Evolutionary conservation across 129 eudicot species (phyloP), one percentile per base, ranked within the genome.

Genomic region (Daucus carota): DNA sequence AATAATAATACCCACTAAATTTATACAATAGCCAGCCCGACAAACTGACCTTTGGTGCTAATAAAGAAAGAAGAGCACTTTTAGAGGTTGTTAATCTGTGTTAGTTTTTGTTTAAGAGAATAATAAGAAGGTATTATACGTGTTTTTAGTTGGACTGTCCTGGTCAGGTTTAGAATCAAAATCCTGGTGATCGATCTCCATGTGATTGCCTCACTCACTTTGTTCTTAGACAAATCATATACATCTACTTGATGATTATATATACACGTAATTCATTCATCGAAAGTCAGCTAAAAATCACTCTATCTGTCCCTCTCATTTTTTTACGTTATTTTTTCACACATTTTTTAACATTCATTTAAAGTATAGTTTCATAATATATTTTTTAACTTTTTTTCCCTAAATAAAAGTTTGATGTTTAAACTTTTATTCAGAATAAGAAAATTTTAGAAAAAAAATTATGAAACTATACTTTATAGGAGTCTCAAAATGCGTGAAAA

Each of bases 81-180:
- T 70, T 70, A 41, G 52, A 24, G 50, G 50, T 15, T 28, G 36
- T 28, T 31, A 63, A 22, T 54, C 2, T 5, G 34, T 41, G 28
- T 6, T 9, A 10, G 52, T 70, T 73, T 73, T 47, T n/a, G 57
- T 42, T 12, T 1, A 43, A 75, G 72, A 75, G 78, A 77, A 77
- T 46, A 77, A 43, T 13, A 15, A 1, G 38, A 14, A 62, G 40
- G 70, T 14, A 63, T 9, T 10, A 6, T 63, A 63, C 70, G 70
- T 63, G 40, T 63, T 63, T 63, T 63, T 29, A 29, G 40, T 29
- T 63, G 70, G 38, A 29, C 70, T 63, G 70, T 63, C 38, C 14
- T 63, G 22, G 18, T 63, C 70, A 29, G 29, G 29, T 0, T 29
- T 29, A 1, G 70, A 63, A 63, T 63, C 36, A 63, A 63, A 63